phyloP scores from a whole-genome alignment of 225 moss, liverwort and hornwort genomes.

The Asterella californica region DNA sequence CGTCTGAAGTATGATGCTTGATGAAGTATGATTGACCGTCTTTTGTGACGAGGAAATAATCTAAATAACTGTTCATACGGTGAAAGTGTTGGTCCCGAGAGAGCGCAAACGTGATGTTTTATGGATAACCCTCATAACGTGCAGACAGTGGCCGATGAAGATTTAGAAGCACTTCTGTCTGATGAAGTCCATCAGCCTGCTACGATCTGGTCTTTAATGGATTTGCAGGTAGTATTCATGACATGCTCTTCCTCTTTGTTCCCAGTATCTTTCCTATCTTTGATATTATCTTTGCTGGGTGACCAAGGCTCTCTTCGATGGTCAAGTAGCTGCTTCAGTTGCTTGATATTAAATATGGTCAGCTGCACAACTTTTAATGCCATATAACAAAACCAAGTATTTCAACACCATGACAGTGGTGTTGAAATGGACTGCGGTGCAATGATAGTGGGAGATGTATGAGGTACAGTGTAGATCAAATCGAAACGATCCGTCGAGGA shows the following conservation, averaged over 20 bases:
- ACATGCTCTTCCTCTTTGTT: background rate
- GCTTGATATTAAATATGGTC: too few relatives aligned
- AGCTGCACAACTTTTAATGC: too few relatives aligned
- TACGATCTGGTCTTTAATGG: conserved; percentile 61
- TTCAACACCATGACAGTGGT: too few relatives aligned
- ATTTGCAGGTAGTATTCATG: conserved; percentile 48
- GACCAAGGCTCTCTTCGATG: background rate
- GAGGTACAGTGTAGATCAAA: background rate
- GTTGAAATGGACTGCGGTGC: background rate
- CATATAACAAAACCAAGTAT: too few relatives aligned
- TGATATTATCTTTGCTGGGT: background rate
- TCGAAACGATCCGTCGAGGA: background rate
- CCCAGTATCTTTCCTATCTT: too few relatives aligned
- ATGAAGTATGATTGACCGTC: background rate
- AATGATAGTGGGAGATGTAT: background rate
- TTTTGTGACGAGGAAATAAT: background rate
- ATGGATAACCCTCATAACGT: background rate
- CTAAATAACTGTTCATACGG: background rate
- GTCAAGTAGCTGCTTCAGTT: background rate
- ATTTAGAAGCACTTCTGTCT: conserved; percentile 74
- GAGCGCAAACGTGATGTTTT: background rate
- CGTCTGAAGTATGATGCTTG: background rate
- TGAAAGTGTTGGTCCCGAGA: background rate
- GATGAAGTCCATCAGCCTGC: conserved; percentile 90
- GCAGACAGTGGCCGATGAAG: conserved; percentile 59